Percentiles rank a stretch among this genome's conserved stretches.
phyloP scores from a whole-genome alignment of 202 grass and related monocot genomes.

The Carex sylvatica region DNA sequence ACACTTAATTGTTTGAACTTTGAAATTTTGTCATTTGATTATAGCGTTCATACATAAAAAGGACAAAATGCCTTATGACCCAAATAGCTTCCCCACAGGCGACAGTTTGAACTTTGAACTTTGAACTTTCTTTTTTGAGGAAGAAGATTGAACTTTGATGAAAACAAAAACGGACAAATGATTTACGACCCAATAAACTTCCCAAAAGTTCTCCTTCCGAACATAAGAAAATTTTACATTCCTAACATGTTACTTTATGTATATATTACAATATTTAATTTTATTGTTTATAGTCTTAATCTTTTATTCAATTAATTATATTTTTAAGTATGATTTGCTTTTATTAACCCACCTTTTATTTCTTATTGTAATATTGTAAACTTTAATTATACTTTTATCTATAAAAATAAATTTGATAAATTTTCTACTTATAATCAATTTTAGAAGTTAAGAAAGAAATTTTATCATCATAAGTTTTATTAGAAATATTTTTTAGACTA shows the following conservation, averaged over 20 bases:
- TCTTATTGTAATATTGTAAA: neutral
- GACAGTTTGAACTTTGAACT: no score
- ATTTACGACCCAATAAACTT: neutral
- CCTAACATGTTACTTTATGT: neutral
- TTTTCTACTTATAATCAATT: no score
- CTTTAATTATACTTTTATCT: neutral
- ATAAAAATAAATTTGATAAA: no score
- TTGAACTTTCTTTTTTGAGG: no score
- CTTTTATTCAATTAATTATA: neutral
- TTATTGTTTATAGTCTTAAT: neutral
- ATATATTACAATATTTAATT: neutral
- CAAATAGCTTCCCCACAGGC: neutral
- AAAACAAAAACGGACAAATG: neutral
- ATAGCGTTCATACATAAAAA: neutral
- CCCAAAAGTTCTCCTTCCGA: neutral
- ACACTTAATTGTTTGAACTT: neutral
- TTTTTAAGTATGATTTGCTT: neutral
- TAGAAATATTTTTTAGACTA: neutral
- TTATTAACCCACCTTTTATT: neutral
- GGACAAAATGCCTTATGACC: neutral
- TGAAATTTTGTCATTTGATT: neutral
- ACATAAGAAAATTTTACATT: neutral
- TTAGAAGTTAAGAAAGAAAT: neutral
- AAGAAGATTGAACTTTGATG: no score
- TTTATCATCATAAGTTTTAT: neutral